Evolutionary conservation across 2,329 filamentous ascomycete genomes (phyloP), one percentile per base, ranked within the genome.

Genomic region (Alternaria triticina): DNA sequence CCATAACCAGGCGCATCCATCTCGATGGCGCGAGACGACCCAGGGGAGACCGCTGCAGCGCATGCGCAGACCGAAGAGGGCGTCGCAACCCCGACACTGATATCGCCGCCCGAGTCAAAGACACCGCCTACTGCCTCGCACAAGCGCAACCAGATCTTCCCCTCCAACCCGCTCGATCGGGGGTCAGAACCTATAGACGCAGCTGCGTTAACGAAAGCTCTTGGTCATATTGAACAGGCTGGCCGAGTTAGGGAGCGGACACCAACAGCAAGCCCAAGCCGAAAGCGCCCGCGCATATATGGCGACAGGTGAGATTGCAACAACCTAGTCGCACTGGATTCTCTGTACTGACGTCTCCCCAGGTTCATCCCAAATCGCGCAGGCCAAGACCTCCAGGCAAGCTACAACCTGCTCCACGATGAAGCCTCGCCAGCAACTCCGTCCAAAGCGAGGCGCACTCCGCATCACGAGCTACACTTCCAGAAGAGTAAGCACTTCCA

Each of bases 321-420:
- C n/a, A 25, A 20, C 25, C 25, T 17, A n/a, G 11, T 28, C 23
- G 28, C 20, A 13, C 6, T 3, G 4, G n/a, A 11, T 10, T 15
- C 9, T 10, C 22, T 44, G 23, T 11, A 17, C 66, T 66, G 22
- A 70, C 50, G 11, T 13, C 13, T 9, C 3, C 22, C 4, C 77
- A 97, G 96, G 74, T 99, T 99, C 78, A 98, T 99, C 70, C 96
- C 96, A 27, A 96, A 96, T 72, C 89, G 96, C 45, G 91, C 94
- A 68, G 96, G 95, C 6, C 94, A 97, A 80, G 96, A 99, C 80
- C 84, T 98, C 23, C 92, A 95, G 78, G 94, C 95, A 57, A 96
- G 94, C 80, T 98, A 96, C 81, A 97, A 90, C 77, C 84, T 98
- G 59, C 85, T 98, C 27, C 92, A 97, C 75, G 95, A 97, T 66